Percentiles rank a stretch among this genome's conserved stretches.
Evolutionary conservation across 2,329 filamentous ascomycete genomes (phyloP).

Genomic region (Nigrospora oryzae): DNA sequence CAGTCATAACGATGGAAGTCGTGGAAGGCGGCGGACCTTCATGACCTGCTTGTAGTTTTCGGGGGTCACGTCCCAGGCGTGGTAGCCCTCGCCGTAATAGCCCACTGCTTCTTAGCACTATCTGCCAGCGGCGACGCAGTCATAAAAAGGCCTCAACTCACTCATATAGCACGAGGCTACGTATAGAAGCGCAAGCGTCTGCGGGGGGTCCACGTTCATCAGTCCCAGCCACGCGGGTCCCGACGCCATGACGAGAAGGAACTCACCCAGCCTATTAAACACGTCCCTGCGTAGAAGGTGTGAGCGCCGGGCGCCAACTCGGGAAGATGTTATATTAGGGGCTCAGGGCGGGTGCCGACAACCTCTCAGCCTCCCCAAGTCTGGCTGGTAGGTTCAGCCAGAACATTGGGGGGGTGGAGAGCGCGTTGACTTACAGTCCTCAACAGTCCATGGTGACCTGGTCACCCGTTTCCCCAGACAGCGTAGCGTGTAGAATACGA

Average conservation of each 20-base stretch:
- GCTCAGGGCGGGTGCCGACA: no score
- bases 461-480: slow-evolving; percentile 9
- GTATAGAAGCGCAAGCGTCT: slow-evolving; percentile 1
- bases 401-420: neutral
- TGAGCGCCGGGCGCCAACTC: no score
- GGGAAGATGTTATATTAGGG: no score
- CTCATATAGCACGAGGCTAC: slow-evolving; percentile 2
- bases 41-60: neutral
- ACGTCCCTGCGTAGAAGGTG: slow-evolving; percentile 4
- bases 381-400: neutral
- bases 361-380: no score
- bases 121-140: neutral
- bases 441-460: slow-evolving; percentile 2
- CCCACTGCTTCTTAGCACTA: slow-evolving; percentile 7
- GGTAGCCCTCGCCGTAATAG: slow-evolving; percentile 12
- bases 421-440: slow-evolving; percentile 3
- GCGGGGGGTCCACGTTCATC: neutral
- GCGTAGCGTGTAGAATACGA: slow-evolving; percentile 7
- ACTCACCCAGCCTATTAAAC: slow-evolving; percentile 7
- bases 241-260: neutral
- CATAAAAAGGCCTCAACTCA: neutral
- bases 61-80: slow-evolving; percentile 14
- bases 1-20: neutral
- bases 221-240: neutral
- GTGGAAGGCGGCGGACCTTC: neutral